Conservation (phyloP, 805 yeast genomes). For the Ogataea thermomethanolica region DNA sequence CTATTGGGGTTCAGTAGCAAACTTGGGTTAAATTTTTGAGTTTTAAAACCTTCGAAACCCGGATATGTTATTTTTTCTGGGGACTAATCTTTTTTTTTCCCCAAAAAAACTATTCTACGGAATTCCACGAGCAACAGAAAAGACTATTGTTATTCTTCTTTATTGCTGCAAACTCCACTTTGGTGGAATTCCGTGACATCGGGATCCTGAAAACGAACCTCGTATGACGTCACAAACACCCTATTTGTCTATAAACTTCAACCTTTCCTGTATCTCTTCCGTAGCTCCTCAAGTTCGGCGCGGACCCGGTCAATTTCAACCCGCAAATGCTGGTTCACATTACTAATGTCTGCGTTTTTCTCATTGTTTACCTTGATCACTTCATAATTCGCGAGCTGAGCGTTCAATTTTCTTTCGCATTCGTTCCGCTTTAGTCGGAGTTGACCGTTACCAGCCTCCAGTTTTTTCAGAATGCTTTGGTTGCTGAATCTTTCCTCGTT, state of each 20-base stretch:
- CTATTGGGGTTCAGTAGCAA: not conserved
- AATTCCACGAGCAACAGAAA: conserved; percentile 8
- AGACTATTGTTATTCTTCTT: not conserved
- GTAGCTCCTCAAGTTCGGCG: conserved; percentile 20
- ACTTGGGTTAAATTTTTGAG: not conserved
- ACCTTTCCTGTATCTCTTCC: conserved; percentile 2
- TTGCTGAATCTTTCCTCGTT: conserved; percentile 33
- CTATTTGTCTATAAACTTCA: not conserved
- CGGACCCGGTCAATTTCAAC: conserved; percentile 26
- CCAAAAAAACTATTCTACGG: conserved; percentile 6
- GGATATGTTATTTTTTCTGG: conserved; percentile 2
- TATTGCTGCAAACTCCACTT: not conserved
- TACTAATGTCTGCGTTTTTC: conserved; percentile 29
- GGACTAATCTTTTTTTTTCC: not conserved
- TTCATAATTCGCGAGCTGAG: conserved; percentile 29
- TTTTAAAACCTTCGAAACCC: not conserved
- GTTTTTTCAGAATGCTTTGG: conserved; percentile 21
- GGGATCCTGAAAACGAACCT: not conserved
- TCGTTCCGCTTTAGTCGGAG: conserved; percentile 15
- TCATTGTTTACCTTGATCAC: conserved; percentile 32
- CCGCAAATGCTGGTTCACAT: conserved; percentile 26
- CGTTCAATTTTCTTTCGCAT: conserved; percentile 20
- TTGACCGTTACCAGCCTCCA: conserved; percentile 18
- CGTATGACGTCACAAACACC: not conserved
- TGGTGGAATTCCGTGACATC: conserved; percentile 7